Evolutionary conservation across 2,329 filamentous ascomycete genomes (phyloP), one percentile per base, ranked within the genome.

Genomic region (Epichloe sylvatica): DNA sequence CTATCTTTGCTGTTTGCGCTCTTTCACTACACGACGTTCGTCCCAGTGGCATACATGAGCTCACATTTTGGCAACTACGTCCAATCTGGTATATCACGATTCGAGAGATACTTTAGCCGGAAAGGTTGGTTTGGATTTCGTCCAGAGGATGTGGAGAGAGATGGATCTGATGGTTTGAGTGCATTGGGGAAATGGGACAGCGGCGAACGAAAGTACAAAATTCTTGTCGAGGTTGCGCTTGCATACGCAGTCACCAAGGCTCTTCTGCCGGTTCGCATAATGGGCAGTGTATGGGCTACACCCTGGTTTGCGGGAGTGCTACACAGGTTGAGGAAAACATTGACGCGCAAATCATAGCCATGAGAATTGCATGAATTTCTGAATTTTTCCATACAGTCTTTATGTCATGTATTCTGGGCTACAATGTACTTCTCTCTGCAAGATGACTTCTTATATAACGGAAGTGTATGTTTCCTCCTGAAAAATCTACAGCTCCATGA

Each of bases 191-290:
- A 62, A 51, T 70, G 67, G 68, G 60, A 63, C 49, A 61, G 56
- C 43, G 61, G 64, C 7, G 70, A 75, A 49, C 57, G 58, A n/a
- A 70, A 69, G 53, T 79, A 80, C 59, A 74, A 71, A 54, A 68
- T 81, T n/a, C 68, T 80, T 5, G 68, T 81, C 0, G 79, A 83
- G 65, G 78, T 97, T 55, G 92, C 87, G 23, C 84, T 92, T 19
- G 90, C 92, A 5, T 98, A 92, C 71, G 85, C 88, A 1, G 77
- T 96, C 54, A 94, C 88, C 1, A 98, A 98, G 69, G 81, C 80
- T 15, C 62, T 97, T 51, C 64, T 98, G 54, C 88, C 92, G 0
- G 59, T 86, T 12, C 76, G 92, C 56, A 77, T 98, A 53, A 70
- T 83, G 25, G 67, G 80, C 6, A 95, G 90, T 67, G 76, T 94